These are phyloP conservation scores for Spizellomyces punctatus DNA, from an alignment of 192 early-diverging fungal genomes.

Conservation along the genomic window DNA sequence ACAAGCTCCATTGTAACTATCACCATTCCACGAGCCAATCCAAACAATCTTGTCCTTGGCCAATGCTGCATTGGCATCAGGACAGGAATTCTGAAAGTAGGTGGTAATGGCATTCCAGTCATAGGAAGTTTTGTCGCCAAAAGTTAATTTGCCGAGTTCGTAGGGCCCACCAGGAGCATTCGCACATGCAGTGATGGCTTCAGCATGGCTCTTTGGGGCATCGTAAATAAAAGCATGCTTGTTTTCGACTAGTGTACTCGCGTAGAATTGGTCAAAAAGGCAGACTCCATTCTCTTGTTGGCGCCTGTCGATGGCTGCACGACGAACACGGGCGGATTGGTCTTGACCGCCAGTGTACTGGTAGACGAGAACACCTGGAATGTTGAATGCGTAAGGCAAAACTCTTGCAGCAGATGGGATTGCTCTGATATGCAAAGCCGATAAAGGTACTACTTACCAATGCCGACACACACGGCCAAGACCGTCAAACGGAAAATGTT, in stretches of 20 bases:
- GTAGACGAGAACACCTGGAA: too few relatives aligned
- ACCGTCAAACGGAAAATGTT: conserved; percentile 17
- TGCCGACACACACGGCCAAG: not conserved
- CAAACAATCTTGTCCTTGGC: not conserved
- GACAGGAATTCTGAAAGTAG: not conserved
- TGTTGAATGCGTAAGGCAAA: too few relatives aligned
- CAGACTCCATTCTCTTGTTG: not conserved
- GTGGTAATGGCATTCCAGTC: not conserved
- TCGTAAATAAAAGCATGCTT: not conserved
- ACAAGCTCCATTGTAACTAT: conserved; percentile 9
- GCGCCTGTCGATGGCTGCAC: not conserved
- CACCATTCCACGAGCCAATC: conserved; percentile 18
- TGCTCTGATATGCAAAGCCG: too few relatives aligned
- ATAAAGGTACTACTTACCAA: not conserved
- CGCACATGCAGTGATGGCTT: not conserved
- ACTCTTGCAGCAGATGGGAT: not conserved
- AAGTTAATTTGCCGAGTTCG: not conserved
- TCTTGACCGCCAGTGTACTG: too few relatives aligned
- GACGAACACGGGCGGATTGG: not conserved
- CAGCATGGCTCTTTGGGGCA: not conserved
- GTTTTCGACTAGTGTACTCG: not conserved
- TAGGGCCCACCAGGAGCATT: not conserved
- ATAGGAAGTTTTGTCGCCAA: not conserved
- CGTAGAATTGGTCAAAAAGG: not conserved
- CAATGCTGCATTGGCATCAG: not conserved